phyloP scores from a whole-genome alignment of 306 rosid genomes.

The Carpinus fangiana region DNA sequence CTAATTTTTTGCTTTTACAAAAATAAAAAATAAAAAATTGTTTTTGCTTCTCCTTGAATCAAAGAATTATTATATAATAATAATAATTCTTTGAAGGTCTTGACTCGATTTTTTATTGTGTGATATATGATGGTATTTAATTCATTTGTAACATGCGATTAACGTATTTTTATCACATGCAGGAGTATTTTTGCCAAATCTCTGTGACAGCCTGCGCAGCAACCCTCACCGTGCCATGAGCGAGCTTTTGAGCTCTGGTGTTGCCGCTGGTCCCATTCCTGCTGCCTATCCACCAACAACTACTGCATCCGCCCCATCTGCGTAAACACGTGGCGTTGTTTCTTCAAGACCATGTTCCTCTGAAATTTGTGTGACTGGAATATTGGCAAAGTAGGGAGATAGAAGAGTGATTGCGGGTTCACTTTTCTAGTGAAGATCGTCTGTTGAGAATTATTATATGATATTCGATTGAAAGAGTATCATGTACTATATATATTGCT shows the following conservation, averaged over 20 bases:
- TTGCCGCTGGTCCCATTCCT: slow-evolving; percentile 50
- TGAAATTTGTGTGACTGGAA: background rate
- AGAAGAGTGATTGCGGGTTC: background rate
- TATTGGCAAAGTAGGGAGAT: background rate
- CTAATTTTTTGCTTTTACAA: background rate
- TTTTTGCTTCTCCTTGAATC: slow-evolving; percentile 26
- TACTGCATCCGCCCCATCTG: slow-evolving; percentile 17
- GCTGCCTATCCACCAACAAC: background rate
- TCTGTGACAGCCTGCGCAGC: slow-evolving; percentile 50
- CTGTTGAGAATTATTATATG: background rate
- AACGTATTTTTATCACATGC: slow-evolving; percentile 18
- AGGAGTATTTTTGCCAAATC: slow-evolving; percentile 73
- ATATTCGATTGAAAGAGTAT: background rate
- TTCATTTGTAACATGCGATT: too few species aligned
- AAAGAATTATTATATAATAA: background rate
- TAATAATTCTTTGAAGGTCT: background rate
- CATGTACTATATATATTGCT: background rate
- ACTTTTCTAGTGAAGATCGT: background rate
- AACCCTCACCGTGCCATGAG: slow-evolving; percentile 72
- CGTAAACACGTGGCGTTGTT: background rate
- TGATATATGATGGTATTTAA: too few species aligned
- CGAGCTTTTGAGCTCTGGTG: slow-evolving; percentile 66
- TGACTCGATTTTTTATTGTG: background rate
- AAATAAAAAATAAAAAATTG: too few species aligned
- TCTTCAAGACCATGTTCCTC: background rate